Evolutionary conservation across 495 filamentous ascomycete genomes (phyloP), one percentile per base, ranked within the genome.

Genomic region (Podospora sp.): DNA sequence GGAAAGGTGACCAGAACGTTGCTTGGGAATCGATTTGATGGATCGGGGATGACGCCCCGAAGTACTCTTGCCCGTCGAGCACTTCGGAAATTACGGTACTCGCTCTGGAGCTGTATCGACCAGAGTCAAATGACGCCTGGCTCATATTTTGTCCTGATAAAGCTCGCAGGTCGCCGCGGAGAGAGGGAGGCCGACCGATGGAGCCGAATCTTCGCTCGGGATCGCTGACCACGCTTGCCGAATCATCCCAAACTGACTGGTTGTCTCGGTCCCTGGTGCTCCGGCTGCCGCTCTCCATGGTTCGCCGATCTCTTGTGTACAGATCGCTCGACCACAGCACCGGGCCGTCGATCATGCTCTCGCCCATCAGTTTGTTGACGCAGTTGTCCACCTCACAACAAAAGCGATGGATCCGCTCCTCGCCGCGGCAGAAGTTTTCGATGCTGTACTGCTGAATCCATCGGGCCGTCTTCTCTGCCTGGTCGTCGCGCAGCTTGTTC

Each of bases 401-500:
- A 75, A 99, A 96, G 18, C 93, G 87, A 74, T 99, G 95, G 61
- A 99, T 96, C 40, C 95, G 82, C 79, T 99, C 95, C 73, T 99
- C 95, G 20, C 94, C 95, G 71, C 89, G 90, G 81, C 95, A 99
- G 77, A 97, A 94, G 72, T 97, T 97, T 76, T 95, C 94, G 22
- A 97, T 87, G 12, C 87, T 88, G 69, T 88, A 90, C 75, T 90
- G 88, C 18, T 89, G 87, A 55, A 99, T 78, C 92, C 95, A 99
- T 62, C 89, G 90, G 24, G 86, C 82, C 5, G 93, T 96, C 69
- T 93, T 89, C 36, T 94, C 92, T 2, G 94, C 87, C 73, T 98
- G 95, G 62, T 97, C 94, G 74, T 99, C 95, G n/a, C 91, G 92
- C 12, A 99, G 86, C 75, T 99, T 99, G 76, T 94, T 95, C 2